Conservation (phyloP, 164 flowering plant genomes). For the Berberis vulgaris region DNA sequence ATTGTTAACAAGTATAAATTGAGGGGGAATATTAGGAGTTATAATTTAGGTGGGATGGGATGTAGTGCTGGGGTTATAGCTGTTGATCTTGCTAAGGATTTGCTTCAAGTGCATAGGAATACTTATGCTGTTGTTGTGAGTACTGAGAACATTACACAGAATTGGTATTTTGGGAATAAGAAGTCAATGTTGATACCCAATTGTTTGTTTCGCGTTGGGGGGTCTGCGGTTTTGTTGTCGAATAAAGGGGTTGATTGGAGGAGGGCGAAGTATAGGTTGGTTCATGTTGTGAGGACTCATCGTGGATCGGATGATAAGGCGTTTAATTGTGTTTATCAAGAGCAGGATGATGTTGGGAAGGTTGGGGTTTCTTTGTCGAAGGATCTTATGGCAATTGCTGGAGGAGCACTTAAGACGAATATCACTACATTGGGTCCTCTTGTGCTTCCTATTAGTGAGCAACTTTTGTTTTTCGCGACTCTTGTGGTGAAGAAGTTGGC, state of each 20-base stretch:
- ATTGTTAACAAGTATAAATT: slow-evolving; percentile 67
- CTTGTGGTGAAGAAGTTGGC: slow-evolving; percentile 46
- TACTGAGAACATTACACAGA: slow-evolving; percentile 78
- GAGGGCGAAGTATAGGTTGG: slow-evolving; percentile 63
- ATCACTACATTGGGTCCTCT: slow-evolving; percentile 77
- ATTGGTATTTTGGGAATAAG: slow-evolving; percentile 76
- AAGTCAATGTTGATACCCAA: slow-evolving; percentile 75
- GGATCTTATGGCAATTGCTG: slow-evolving; percentile 77
- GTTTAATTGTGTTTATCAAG: slow-evolving; percentile 64
- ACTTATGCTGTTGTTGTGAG: slow-evolving; percentile 77
- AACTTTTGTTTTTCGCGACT: slow-evolving; percentile 54
- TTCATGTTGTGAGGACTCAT: slow-evolving; percentile 71
- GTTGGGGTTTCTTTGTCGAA: slow-evolving; percentile 71
- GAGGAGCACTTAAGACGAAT: slow-evolving; percentile 58
- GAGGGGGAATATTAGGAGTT: slow-evolving; percentile 53
- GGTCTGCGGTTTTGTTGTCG: slow-evolving; percentile 62
- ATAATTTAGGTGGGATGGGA: slow-evolving; percentile 83
- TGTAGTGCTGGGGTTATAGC: slow-evolving; percentile 80
- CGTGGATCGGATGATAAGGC: slow-evolving; percentile 70
- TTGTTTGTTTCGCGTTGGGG: slow-evolving; percentile 75
- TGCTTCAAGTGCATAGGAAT: slow-evolving; percentile 60
- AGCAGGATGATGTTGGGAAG: slow-evolving; percentile 58
- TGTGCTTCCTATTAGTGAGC: slow-evolving; percentile 70
- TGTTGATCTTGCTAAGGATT: slow-evolving; percentile 60
- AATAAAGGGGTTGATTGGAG: slow-evolving; percentile 39